Evolutionary conservation across 1,284 basidiomycete species (phyloP), one percentile per base, ranked within the genome.

Genomic region (Microbotryum violaceum): DNA sequence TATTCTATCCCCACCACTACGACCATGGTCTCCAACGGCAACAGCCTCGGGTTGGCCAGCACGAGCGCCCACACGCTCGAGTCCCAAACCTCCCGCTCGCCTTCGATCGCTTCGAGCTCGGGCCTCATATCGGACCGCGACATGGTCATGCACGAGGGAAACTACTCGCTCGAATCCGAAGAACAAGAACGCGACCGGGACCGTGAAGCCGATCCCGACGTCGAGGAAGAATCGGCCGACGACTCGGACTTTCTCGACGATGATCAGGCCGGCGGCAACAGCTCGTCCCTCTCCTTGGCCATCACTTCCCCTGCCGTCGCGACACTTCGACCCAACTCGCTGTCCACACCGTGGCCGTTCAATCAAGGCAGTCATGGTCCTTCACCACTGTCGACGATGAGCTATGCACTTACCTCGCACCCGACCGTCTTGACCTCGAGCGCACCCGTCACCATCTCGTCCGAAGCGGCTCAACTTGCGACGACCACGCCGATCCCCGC

Each of bases 51-150:
- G 1, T 42, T 42, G 10, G 37, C 37, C 9, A 42, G 37, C 37
- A 42, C 37, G 37, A 16, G 37, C 37, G 37, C 37, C 37, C 37
- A 42, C 47, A 46, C 45, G 25, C 48, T 46, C 62, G n/a, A 20
- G 37, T 42, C 37, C 37, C 37, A 42, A 12, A 42, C 64, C 12
- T 71, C 66, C n/a, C 70, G 65, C 33, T 68, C 70, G 33, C 73
- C 72, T 4, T 67, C 69, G 31, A 71, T 67, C 10, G 70, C 69
- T 20, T 71, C 66, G 31, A 71, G 62, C 57, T 74, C 74, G n/a
- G 64, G 37, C 46, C 73, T 67, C 3, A 69, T 69, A 25, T 72
- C 70, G 48, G 74, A 72, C 49, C 71, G 70, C 18, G 73, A 63
- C 10, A 67, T 63, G 25, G 65, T 73, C 4, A 63, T 63, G 23